Evolutionary conservation across 495 filamentous ascomycete genomes (phyloP).

Genomic region (Lepidopterella palustris): DNA sequence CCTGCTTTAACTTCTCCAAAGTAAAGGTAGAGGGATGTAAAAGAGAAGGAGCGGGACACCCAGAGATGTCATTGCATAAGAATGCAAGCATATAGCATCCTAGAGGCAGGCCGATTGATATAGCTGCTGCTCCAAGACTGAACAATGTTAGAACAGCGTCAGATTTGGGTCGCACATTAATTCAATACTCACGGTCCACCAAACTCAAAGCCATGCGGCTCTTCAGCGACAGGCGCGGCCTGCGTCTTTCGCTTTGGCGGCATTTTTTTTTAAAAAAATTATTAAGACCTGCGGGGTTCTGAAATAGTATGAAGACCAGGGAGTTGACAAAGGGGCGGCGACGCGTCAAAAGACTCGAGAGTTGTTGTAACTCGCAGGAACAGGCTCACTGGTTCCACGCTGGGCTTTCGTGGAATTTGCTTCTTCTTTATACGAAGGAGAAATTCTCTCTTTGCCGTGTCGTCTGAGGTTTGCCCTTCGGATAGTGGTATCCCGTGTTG

Average conservation of each 20-base stretch:
- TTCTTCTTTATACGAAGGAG: no score
- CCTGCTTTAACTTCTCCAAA: slow-evolving; percentile 62
- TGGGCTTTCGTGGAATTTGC: no score
- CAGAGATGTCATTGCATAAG: slow-evolving; percentile 84
- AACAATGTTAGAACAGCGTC: slow-evolving; percentile 25
- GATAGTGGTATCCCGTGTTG: no score
- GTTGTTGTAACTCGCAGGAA: no score
- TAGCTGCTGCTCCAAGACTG: slow-evolving; percentile 67
- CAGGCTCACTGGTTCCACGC: no score
- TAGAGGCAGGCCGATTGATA: slow-evolving; percentile 70
- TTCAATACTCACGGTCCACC: slow-evolving; percentile 67
- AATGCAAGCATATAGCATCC: slow-evolving; percentile 71
- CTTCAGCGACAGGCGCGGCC: slow-evolving; percentile 3
- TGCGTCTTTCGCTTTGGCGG: slow-evolving; percentile 25
- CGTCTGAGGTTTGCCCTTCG: no score
- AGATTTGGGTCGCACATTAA: slow-evolving; percentile 7
- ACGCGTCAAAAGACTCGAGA: background rate
- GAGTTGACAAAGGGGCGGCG: background rate
- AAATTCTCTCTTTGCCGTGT: no score
- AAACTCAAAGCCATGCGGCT: slow-evolving; percentile 65
- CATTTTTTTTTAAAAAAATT: no score
- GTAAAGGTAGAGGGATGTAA: slow-evolving; percentile 66
- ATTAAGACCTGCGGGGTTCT: background rate
- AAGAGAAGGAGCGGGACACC: slow-evolving; percentile 84
- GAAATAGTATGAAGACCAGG: background rate